A percentile compares a stretch with the other conserved stretches of the same genome.
Evolutionary conservation across 805 yeast genomes (phyloP).

Genomic region (Teunomyces cretensis): DNA sequence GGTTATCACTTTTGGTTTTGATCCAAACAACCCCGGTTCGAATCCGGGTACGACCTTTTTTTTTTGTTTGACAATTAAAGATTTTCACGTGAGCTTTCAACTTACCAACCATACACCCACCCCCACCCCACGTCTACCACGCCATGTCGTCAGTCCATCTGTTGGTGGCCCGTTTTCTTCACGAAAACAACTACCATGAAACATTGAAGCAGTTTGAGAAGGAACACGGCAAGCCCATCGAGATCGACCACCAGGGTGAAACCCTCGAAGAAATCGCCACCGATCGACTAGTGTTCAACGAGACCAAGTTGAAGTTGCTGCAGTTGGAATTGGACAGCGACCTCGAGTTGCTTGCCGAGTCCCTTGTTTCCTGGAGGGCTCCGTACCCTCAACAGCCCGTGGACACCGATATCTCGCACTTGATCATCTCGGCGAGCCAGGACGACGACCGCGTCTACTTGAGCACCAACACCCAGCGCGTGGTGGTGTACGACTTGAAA

Average conservation of each 20-base stretch:
- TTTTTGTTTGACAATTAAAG: not conserved
- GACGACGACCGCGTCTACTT: constrained; percentile 7
- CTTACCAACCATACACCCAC: not conserved
- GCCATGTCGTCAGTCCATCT: constrained; percentile 6
- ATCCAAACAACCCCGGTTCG: constrained; percentile 84
- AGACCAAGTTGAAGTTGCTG: constrained; percentile 8
- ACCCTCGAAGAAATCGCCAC: constrained; percentile 37
- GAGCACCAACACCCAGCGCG: constrained; percentile 9
- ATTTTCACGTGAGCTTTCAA: not conserved
- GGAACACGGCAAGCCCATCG: constrained; percentile 39
- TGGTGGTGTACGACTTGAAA: constrained; percentile 19
- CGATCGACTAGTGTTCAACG: constrained; percentile 34
- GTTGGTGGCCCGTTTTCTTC: constrained; percentile 61
- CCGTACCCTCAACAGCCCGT: constrained; percentile 27
- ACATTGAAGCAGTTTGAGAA: constrained; percentile 51
- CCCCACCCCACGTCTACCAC: too few species aligned
- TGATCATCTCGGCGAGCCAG: constrained; percentile 21
- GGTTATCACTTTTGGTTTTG: constrained; percentile 82
- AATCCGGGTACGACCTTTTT: constrained; percentile 73
- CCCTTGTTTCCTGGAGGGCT: constrained; percentile 25
- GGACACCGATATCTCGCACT: constrained; percentile 17
- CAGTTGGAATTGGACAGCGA: constrained; percentile 6
- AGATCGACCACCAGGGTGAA: constrained; percentile 11
- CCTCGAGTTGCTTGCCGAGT: constrained; percentile 2
- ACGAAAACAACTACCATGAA: constrained; percentile 42